Percentiles rank a stretch among this genome's conserved stretches.
Conservation (phyloP, 768 basidiomycete genomes). For the Mycena olivaceomarginata region DNA sequence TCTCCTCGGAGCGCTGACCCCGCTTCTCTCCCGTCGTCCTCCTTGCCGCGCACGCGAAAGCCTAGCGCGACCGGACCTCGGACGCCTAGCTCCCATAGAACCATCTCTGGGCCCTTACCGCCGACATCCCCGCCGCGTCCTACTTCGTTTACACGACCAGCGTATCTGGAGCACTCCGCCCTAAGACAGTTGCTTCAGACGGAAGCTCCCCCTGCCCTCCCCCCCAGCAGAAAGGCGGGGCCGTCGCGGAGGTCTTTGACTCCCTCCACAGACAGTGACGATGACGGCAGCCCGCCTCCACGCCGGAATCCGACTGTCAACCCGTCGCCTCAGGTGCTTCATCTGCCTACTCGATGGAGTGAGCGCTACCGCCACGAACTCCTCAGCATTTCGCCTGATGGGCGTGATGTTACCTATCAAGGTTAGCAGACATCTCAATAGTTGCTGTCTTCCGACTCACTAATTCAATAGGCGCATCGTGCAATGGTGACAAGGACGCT, state of each 20-base stretch:
- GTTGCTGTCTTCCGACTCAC: constrained; percentile 15
- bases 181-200: constrained; percentile 83
- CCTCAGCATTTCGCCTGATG: constrained; percentile 80
- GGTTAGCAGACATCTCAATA: constrained; percentile 61
- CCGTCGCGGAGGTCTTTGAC: constrained; percentile 57
- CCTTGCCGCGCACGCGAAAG: constrained; percentile 66
- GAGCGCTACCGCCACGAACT: constrained; percentile 76
- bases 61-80: constrained; percentile 60
- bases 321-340: constrained; percentile 65
- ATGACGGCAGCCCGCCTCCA: constrained; percentile 75
- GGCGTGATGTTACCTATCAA: constrained; percentile 83
- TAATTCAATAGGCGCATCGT: constrained; percentile 65
- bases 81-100: constrained; percentile 52
- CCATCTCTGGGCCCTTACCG: constrained; percentile 52
- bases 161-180: constrained; percentile 87
- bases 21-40: constrained; percentile 63
- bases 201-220: constrained; percentile 61
- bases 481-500: constrained; percentile 86
- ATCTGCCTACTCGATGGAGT: constrained; percentile 88
- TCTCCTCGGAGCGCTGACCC: constrained; percentile 64
- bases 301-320: constrained; percentile 60
- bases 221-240: constrained; percentile 61
- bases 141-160: constrained; percentile 76
- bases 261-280: constrained; percentile 77
- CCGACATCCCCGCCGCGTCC: constrained; percentile 54